Conservation (phyloP, 176 grass and related monocot species). For the Rhynchospora breviuscula region DNA sequence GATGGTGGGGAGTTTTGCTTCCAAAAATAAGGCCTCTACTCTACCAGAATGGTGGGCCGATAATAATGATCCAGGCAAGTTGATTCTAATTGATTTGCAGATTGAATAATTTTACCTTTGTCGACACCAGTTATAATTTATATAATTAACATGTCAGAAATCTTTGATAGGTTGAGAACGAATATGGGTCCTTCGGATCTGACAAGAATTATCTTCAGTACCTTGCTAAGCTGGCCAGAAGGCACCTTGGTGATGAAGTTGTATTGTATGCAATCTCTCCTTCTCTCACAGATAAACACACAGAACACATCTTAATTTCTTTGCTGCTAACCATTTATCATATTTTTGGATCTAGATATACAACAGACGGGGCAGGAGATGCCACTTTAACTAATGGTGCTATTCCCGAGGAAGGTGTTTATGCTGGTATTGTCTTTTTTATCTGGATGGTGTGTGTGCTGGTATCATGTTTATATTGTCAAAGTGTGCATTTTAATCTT, state of each 20-base stretch:
- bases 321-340: conserved; percentile 18
- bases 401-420: conserved; percentile 75
- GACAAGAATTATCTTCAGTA: conserved; percentile 80
- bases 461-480: not conserved
- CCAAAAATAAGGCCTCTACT: conserved; percentile 65
- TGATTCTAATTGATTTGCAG: not conserved
- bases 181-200: conserved; percentile 91
- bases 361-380: conserved; percentile 70
- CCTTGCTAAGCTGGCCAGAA: conserved; percentile 70
- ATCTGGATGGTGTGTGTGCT: not conserved
- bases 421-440: conserved; percentile 49
- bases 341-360: conserved; percentile 55
- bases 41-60: conserved; percentile 75
- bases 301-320: not conserved
- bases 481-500: not conserved
- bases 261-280: conserved; percentile 51
- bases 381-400: conserved; percentile 58
- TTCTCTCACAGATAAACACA: conserved; percentile 5
- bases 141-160: conserved; percentile 27
- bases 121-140: not conserved
- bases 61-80: conserved; percentile 95
- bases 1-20: conserved; percentile 83
- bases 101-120: conserved; percentile 18
- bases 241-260: conserved; percentile 61
- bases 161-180: conserved; percentile 80